phyloP scores from a whole-genome alignment of 352 stramenopile genomes.

The Phytopythium delawarense region DNA sequence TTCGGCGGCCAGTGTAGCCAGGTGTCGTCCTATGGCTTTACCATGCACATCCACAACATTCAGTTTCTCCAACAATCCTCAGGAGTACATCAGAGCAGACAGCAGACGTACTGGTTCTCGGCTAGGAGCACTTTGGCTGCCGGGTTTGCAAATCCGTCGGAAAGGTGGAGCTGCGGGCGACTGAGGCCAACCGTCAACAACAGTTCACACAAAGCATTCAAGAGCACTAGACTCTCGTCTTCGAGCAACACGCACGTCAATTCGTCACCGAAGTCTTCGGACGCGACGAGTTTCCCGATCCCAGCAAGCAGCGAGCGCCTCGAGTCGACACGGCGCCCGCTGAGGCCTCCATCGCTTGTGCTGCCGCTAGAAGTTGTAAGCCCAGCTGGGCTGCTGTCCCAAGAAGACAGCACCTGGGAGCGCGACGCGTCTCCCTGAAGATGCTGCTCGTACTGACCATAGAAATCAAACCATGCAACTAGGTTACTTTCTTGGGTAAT shows the following conservation, averaged over 20 bases:
- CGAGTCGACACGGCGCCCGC: conserved; percentile 39
- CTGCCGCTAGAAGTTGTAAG: conserved; percentile 12
- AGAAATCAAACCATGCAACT: conserved; percentile 3
- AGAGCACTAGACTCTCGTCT: not conserved
- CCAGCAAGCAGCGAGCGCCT: conserved; percentile 67
- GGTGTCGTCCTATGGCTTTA: conserved; percentile 31
- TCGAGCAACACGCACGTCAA: conserved; percentile 23
- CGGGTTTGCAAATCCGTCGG: conserved; percentile 46
- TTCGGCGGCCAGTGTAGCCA: conserved; percentile 45
- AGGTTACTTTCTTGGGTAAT: not conserved
- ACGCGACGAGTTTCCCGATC: conserved; percentile 68
- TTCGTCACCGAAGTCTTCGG: conserved; percentile 39
- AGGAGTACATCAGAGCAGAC: not conserved
- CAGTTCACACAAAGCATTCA: too few relatives aligned
- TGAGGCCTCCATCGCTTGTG: conserved; percentile 27
- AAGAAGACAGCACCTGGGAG: conserved; percentile 1
- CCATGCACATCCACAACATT: not conserved
- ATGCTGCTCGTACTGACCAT: conserved; percentile 11
- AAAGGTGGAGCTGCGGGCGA: conserved; percentile 41
- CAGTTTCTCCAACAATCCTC: not conserved
- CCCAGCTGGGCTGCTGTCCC: conserved; percentile 1
- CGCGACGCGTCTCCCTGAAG: conserved; percentile 12
- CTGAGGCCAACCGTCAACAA: conserved; percentile 10
- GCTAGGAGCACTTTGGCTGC: conserved; percentile 52
- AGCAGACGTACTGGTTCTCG: conserved; percentile 67